Percentiles rank a stretch among this genome's conserved stretches.
Conservation (phyloP, 495 filamentous ascomycete genomes). For the Penicillium angulare region DNA sequence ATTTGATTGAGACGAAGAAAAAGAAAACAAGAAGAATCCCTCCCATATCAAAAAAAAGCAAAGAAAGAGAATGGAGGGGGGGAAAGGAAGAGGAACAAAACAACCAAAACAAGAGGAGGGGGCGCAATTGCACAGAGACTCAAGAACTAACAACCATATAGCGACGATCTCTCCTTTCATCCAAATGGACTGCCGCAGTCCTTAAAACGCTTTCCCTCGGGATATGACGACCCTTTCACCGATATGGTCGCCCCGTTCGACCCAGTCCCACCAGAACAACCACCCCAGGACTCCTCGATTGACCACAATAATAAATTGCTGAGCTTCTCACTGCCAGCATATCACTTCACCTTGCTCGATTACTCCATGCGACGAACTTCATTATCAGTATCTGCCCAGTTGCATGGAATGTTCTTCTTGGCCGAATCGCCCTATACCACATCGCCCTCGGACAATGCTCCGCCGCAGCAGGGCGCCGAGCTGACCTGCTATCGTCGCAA, state of each 20-base stretch:
- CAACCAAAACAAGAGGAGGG: not conserved
- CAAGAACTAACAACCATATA: slow-evolving; percentile 6
- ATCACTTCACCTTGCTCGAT: slow-evolving; percentile 68
- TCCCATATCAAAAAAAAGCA: not conserved
- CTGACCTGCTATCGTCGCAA: slow-evolving; percentile 91
- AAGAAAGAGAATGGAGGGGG: not conserved
- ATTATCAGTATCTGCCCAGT: slow-evolving; percentile 71
- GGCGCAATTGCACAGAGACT: too few species aligned
- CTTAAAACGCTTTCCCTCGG: slow-evolving; percentile 44
- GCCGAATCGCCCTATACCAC: slow-evolving; percentile 76
- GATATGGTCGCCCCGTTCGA: slow-evolving; percentile 54
- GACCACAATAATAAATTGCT: slow-evolving; percentile 79
- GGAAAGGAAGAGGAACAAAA: not conserved
- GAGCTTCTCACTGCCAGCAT: slow-evolving; percentile 69
- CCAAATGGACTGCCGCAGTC: slow-evolving; percentile 32
- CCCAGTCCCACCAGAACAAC: slow-evolving; percentile 35
- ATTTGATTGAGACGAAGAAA: not conserved
- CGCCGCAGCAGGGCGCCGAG: slow-evolving; percentile 65
- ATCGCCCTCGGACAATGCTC: slow-evolving; percentile 58
- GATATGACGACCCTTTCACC: slow-evolving; percentile 70
- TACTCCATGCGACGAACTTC: slow-evolving; percentile 59
- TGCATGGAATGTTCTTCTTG: slow-evolving; percentile 95
- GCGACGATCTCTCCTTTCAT: slow-evolving; percentile 44
- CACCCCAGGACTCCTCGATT: slow-evolving; percentile 45
- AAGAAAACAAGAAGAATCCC: not conserved